A percentile compares a stretch with the other conserved stretches of the same genome.
These are phyloP conservation scores for Aaosphaeria arxii DNA, from an alignment of 2,329 filamentous ascomycete species.

Conservation along the genomic window DNA sequence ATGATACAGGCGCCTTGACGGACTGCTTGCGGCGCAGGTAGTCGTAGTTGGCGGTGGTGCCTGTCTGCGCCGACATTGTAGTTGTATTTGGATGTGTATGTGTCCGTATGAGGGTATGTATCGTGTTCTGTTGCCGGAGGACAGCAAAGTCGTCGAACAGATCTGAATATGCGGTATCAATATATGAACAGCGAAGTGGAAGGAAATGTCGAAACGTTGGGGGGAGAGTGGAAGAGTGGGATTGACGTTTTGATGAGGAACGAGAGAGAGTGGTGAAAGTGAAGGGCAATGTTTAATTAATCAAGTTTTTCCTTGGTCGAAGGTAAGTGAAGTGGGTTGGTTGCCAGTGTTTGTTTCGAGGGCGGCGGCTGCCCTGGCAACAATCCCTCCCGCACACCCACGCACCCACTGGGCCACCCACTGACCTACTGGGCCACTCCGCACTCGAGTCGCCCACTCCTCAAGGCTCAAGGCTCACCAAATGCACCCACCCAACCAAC, in stretches of 20 bases:
- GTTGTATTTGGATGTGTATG: not conserved
- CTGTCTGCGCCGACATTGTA: conserved; percentile 23
- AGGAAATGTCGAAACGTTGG: not conserved
- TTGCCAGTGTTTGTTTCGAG: too few relatives aligned
- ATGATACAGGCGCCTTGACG: conserved; percentile 36
- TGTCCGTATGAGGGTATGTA: not conserved
- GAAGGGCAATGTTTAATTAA: too few relatives aligned
- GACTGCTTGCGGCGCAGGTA: conserved; percentile 58
- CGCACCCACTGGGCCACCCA: too few relatives aligned
- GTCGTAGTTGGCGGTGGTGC: conserved; percentile 49
- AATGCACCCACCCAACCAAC: too few relatives aligned
- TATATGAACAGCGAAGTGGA: conserved; percentile 15
- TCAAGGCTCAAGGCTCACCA: too few relatives aligned
- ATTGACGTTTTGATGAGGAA: too few relatives aligned
- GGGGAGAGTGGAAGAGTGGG: not conserved
- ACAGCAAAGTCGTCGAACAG: not conserved
- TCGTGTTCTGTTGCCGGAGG: not conserved
- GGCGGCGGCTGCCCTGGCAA: too few relatives aligned
- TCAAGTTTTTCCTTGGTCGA: too few relatives aligned
- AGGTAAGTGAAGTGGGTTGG: too few relatives aligned
- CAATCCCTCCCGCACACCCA: too few relatives aligned
- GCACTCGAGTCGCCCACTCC: too few relatives aligned
- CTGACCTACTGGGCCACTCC: too few relatives aligned
- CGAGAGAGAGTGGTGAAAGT: conserved; percentile 3
- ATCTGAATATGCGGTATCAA: conserved; percentile 20